phyloP scores from a whole-genome alignment of 176 grass and related monocot species.

The Paspalum notatum region DNA sequence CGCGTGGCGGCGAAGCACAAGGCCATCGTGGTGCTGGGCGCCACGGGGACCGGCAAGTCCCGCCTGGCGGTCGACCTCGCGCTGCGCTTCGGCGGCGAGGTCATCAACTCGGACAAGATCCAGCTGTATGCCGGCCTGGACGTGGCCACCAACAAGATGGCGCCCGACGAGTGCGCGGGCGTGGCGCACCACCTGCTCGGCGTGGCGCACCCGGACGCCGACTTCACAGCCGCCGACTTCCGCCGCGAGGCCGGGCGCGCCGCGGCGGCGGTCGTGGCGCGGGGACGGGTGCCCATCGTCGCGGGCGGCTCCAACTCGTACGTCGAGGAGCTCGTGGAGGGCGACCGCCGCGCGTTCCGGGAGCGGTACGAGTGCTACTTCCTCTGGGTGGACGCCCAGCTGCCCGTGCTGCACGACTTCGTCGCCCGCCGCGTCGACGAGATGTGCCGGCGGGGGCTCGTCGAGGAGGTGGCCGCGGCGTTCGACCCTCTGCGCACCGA shows the following conservation, averaged over 20 bases:
- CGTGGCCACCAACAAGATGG: slow-evolving; percentile 83
- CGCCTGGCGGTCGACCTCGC: slow-evolving; percentile 84
- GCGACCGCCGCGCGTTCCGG: slow-evolving; percentile 56
- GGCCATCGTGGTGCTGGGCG: slow-evolving; percentile 82
- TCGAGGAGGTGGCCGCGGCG: slow-evolving; percentile 67
- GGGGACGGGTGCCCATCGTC: slow-evolving; percentile 62
- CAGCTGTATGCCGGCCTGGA: slow-evolving; percentile 72
- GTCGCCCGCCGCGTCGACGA: slow-evolving; percentile 71
- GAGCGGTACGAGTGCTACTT: slow-evolving; percentile 77
- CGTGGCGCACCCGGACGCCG: slow-evolving; percentile 58
- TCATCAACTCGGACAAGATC: slow-evolving; percentile 94
- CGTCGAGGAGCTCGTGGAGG: slow-evolving; percentile 81
- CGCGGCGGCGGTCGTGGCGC: slow-evolving; percentile 16
- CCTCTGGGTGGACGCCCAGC: slow-evolving; percentile 87
- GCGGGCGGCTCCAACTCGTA: slow-evolving; percentile 93
- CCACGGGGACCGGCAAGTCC: slow-evolving; percentile 91
- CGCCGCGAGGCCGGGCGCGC: slow-evolving; percentile 49
- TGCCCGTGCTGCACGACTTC: slow-evolving; percentile 61
- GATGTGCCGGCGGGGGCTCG: slow-evolving; percentile 66
- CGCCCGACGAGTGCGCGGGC: slow-evolving; percentile 54
- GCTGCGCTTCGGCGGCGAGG: slow-evolving; percentile 60
- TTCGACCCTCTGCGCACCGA: slow-evolving; percentile 66
- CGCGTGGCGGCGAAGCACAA: slow-evolving; percentile 50
- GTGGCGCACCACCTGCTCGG: slow-evolving; percentile 84
- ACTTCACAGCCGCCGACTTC: slow-evolving; percentile 76